Evolutionary conservation across 1,139 yeast genomes (phyloP).

Genomic region (Taphrina wiesneri): DNA sequence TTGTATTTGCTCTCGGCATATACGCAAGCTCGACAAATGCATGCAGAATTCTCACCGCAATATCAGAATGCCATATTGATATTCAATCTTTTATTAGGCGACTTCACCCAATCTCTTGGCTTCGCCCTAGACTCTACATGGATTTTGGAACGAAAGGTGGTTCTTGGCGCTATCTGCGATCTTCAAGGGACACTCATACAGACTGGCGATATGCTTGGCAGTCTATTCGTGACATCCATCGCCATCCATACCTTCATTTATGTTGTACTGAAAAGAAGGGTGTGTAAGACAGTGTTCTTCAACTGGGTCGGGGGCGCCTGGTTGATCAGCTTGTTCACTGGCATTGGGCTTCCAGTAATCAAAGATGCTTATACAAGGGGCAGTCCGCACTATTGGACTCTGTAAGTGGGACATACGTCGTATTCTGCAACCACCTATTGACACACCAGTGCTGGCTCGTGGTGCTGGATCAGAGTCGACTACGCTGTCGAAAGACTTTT

Average conservation of each 20-base stretch:
- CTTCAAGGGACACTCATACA: conserved; percentile 19
- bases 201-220: conserved; percentile 11
- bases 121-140: conserved; percentile 3
- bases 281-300: background rate
- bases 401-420: background rate
- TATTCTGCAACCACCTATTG: background rate
- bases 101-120: conserved; percentile 1
- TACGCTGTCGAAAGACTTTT: conserved; percentile 10
- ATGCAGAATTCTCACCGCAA: background rate
- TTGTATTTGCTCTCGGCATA: background rate
- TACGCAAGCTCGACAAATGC: background rate
- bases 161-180: conserved; percentile 7
- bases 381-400: conserved; percentile 3
- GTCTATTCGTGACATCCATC: conserved; percentile 1
- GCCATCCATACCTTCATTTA: conserved; percentile 8
- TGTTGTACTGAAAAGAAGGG: conserved; percentile 1
- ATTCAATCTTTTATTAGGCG: conserved; percentile 17
- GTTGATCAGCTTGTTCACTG: background rate
- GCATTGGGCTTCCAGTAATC: conserved; percentile 3
- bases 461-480: conserved; percentile 20
- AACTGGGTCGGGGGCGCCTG: background rate
- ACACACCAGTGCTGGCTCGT: conserved; percentile 5
- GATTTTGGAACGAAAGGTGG: background rate
- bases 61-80: conserved; percentile 8
- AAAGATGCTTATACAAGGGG: background rate